Evolutionary conservation across 2,329 filamentous ascomycete species (phyloP), one percentile per base, ranked within the genome.

Genomic region (Dendryphion nanum): DNA sequence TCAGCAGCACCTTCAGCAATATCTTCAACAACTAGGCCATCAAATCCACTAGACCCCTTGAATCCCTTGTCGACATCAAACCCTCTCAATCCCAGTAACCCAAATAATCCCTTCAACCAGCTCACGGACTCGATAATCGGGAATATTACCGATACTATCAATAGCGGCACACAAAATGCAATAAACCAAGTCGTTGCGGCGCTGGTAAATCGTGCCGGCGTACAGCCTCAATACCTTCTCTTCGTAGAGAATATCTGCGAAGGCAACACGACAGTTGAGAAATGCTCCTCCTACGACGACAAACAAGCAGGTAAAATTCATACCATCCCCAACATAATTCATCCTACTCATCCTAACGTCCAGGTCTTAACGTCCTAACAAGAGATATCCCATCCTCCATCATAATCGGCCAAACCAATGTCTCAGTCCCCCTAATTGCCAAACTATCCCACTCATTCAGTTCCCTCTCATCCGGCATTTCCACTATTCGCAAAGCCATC

Each of bases 351-450:
- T 30, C 17, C 21, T 21, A 34, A 19, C 13, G 10, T 13, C 12
- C 20, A 54, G 50, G 30, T 18, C 24, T 54, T 10, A 30, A 31
- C 2, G 23, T 17, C 4, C 7, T 45, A 8, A 28, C 37, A 8
- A 33, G 14, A 15, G 30, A 33, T 17, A 37, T 51, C 4, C 34
- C 30, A 33, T 51, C 48, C 8, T 45, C 42, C 13, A n/a, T 52
- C 17, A 35, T 46, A 3, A 30, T 52, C n/a, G 47, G 42, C 16
- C 32, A 38, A 10, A 50, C 47, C 2, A 47, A 38, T 12, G 38
- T 53, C 15, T 52, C 52, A 4, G 29, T 47, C 4, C 50, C 52
- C 4, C 15, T 52, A 5, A 21, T 53, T 23, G 39, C 35, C 28
- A 26, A 44, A 13, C 19, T 51, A 6, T 19, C 36, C 2, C 33